Evolutionary conservation across 2,329 filamentous ascomycete genomes (phyloP).

Genomic region (Cercospora citrullina): DNA sequence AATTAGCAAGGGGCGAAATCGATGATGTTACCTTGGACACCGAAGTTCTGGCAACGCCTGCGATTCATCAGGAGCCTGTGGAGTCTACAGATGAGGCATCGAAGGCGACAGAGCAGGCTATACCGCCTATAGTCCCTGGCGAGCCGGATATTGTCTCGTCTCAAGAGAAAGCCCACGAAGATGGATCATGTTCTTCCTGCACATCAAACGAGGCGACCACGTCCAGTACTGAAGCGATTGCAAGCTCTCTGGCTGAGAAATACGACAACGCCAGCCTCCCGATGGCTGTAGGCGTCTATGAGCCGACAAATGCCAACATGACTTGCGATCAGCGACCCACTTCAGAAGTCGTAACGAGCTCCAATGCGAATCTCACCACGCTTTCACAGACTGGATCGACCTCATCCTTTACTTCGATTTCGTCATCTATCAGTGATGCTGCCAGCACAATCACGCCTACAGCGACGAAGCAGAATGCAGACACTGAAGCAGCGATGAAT

Average conservation of each 20-base stretch:
- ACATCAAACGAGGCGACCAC: background rate
- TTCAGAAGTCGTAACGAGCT: background rate
- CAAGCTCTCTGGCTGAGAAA: background rate
- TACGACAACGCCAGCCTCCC: slow-evolving; percentile 15
- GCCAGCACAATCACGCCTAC: background rate
- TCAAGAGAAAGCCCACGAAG: background rate
- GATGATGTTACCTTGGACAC: slow-evolving; percentile 52
- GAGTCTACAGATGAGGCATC: slow-evolving; percentile 19
- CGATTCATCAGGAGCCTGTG: slow-evolving; percentile 20
- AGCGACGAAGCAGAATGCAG: background rate
- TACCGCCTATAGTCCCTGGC: slow-evolving; percentile 12
- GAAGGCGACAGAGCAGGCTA: slow-evolving; percentile 13
- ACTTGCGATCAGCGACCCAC: slow-evolving; percentile 17
- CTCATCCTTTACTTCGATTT: background rate
- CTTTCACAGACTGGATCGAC: background rate
- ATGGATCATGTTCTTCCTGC: background rate
- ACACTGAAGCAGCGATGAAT: background rate
- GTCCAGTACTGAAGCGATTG: background rate
- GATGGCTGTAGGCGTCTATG: slow-evolving; percentile 20
- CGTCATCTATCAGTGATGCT: background rate
- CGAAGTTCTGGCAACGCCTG: slow-evolving; percentile 22
- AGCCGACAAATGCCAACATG: slow-evolving; percentile 22
- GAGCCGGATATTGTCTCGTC: background rate
- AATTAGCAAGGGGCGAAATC: slow-evolving; percentile 57
- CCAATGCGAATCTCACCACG: background rate